Conservation (phyloP, 495 filamentous ascomycete genomes). For the Articulospora tetracladia region DNA sequence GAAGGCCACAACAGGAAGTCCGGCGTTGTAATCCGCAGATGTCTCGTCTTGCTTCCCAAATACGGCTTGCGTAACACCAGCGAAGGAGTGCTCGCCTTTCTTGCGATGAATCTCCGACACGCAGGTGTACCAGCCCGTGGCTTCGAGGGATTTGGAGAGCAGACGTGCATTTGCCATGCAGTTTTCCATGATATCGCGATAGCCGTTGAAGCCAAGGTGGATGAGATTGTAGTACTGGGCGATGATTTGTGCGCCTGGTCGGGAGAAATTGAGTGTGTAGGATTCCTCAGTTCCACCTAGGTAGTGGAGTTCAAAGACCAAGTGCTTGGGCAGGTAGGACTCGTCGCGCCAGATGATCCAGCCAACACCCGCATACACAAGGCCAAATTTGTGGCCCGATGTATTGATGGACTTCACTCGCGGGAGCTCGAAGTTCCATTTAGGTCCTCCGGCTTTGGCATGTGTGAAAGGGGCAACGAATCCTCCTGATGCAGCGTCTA, state of each 20-base stretch:
- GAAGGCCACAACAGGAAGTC: slow-evolving; percentile 71
- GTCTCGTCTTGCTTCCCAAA: slow-evolving; percentile 40
- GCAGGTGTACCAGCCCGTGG: slow-evolving; percentile 66
- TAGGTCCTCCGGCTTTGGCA: slow-evolving; percentile 52
- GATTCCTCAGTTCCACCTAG: slow-evolving; percentile 71
- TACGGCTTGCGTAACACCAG: slow-evolving; percentile 32
- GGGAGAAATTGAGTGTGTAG: slow-evolving; percentile 73
- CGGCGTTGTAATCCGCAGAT: slow-evolving; percentile 60
- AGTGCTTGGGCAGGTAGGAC: slow-evolving; percentile 60
- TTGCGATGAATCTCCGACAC: slow-evolving; percentile 66
- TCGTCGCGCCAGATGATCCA: slow-evolving; percentile 77
- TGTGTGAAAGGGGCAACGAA: slow-evolving; percentile 72
- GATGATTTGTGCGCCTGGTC: slow-evolving; percentile 67
- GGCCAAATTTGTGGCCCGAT: slow-evolving; percentile 72
- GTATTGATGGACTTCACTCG: slow-evolving; percentile 73
- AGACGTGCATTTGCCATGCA: slow-evolving; percentile 65
- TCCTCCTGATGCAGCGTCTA: slow-evolving; percentile 69
- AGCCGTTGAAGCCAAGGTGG: slow-evolving; percentile 66
- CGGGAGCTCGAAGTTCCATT: slow-evolving; percentile 68
- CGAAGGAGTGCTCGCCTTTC: slow-evolving; percentile 20
- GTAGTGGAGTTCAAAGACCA: slow-evolving; percentile 74
- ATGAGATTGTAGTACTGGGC: slow-evolving; percentile 78
- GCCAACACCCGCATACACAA: slow-evolving; percentile 68
- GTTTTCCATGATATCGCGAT: slow-evolving; percentile 64
- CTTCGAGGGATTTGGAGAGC: slow-evolving; percentile 63